Base-by-base conservation (phyloP, 2,329 filamentous ascomycete genomes). In the Berkeleyomyces rouxiae region DNA sequence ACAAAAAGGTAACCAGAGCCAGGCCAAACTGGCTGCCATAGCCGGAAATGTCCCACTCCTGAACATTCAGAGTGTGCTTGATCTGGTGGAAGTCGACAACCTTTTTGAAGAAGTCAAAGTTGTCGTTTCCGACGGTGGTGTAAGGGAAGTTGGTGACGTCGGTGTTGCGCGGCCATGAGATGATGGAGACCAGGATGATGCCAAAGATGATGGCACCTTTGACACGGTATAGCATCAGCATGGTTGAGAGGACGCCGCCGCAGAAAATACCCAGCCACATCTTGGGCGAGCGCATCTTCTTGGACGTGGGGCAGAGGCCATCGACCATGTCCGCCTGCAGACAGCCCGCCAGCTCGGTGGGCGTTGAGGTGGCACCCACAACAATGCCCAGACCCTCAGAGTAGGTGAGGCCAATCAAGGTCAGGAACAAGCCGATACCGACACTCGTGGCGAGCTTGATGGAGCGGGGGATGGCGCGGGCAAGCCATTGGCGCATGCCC, bases 261-360 rank as follows among this genome's bases (percentile, higher is more conserved):
- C 86, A 88, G 77, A 95, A 93, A 68, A 95, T 90, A 44, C 89
- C 90, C 60, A 95, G 79, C 90, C 90, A 95, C 81, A 95, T 82
- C 33, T 85, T 83, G 0, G 89, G 87, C 69, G 81, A 88, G 65
- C 88, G 83, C 88, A 95, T 92, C 78, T 90, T 90, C 62, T 81
- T 76, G 43, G 69, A 74, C 59, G 76, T 74, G 0, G 81, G 80
- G 71, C 67, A 93, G 5, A 82, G 68, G 7, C 85, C 86, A 53
- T 72, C 69, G 31, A 68, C 68, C 3, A 76, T 72, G 11, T 63
- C 61, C 5, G 51, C 64, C 10, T 69, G 69, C 39, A 70, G 75
- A 71, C 88, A 92, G 36, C 89, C 90, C 7, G 86, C 89, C 49
- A 95, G 77, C 66, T 88, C 82, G 37, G 90, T 74, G 1, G 90